Evolutionary conservation across 805 yeast species (phyloP).

Genomic region (Vanderwaltozyma verrucispora): DNA sequence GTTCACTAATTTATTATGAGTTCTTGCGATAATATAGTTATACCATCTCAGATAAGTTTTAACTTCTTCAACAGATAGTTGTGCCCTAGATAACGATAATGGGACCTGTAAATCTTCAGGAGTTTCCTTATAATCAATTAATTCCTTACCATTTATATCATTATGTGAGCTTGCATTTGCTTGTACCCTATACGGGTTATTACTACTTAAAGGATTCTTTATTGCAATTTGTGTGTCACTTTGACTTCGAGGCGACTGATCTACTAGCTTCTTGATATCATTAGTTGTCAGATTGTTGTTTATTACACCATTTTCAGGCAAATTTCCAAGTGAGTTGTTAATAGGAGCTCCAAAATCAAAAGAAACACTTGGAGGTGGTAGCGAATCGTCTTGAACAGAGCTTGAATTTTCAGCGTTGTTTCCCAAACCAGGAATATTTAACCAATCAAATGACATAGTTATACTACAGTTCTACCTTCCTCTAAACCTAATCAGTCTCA

Average conservation of each 20-base stretch:
- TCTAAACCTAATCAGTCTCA: no score
- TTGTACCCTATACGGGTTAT: not conserved
- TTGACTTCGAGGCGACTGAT: conserved; percentile 1
- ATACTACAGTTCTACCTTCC: no score
- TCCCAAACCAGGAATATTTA: conserved; percentile 33
- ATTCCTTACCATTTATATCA: not conserved
- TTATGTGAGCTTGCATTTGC: not conserved
- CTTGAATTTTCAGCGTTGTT: conserved; percentile 10
- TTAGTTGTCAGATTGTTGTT: not conserved
- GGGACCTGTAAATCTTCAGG: conserved; percentile 40
- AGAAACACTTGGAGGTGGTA: conserved; percentile 47
- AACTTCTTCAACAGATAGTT: conserved; percentile 66
- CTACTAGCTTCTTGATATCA: not conserved
- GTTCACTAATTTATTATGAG: conserved; percentile 54
- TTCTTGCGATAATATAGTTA: conserved; percentile 66
- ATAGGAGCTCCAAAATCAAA: conserved; percentile 30
- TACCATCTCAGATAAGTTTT: conserved; percentile 91
- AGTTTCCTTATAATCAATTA: conserved; percentile 15
- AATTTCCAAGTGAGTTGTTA: not conserved
- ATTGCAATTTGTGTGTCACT: conserved; percentile 3
- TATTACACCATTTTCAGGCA: not conserved
- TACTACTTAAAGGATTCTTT: not conserved
- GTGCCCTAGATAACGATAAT: conserved; percentile 51
- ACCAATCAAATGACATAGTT: conserved; percentile 42
- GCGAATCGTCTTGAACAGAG: conserved; percentile 9